Base-by-base conservation (phyloP, 306 rosid genomes). In the Inga laurina region DNA sequence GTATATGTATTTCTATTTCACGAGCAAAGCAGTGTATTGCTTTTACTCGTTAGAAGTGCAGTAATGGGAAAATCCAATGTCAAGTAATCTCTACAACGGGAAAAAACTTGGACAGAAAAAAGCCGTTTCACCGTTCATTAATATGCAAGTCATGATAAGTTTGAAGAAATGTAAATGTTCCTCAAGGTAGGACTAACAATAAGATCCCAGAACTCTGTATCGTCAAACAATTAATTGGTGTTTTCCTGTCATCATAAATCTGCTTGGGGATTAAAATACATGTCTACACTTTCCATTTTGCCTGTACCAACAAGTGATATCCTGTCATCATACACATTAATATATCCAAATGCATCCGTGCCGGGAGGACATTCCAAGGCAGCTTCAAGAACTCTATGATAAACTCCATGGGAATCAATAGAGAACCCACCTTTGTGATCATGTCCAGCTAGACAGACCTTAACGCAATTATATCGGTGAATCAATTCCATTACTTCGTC, bases 311-410 rank as follows among this genome's bases (percentile, higher is more conserved):
- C 13, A 75, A 94, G 97, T 7, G 88, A 85, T 22, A 92, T 71
- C 80, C 83, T 88, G 65, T 94, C 97, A 66, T 85, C 82, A 77
- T 92, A 97, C 43, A 88, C 97, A 72, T 97, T 91, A 22, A 88
- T 84, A 82, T 88, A 82, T 54, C 98, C 99, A 62, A 84, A 97
- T 7, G 97, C 88, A 71, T 94, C 83, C 9, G 82, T 86, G 13
- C 93, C 99, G 3, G 97, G 93, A 79, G 98, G 98, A 82, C 98
- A 96, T 80, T 96, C 98, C 32, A 96, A 85, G 72, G 98, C 93
- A 34, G 98, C 99, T 91, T 96, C 99, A 59, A 96, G 92, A 87
- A 88, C 91, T 85, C 93, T 88, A 66, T 96, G 99, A 75, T 92
- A 94, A 32, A 96, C 76, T 78, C 99, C 99, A 57, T 88, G 90